Base-by-base conservation (phyloP, 2,329 filamentous ascomycete genomes). In the Ophiostoma sp. region DNA sequence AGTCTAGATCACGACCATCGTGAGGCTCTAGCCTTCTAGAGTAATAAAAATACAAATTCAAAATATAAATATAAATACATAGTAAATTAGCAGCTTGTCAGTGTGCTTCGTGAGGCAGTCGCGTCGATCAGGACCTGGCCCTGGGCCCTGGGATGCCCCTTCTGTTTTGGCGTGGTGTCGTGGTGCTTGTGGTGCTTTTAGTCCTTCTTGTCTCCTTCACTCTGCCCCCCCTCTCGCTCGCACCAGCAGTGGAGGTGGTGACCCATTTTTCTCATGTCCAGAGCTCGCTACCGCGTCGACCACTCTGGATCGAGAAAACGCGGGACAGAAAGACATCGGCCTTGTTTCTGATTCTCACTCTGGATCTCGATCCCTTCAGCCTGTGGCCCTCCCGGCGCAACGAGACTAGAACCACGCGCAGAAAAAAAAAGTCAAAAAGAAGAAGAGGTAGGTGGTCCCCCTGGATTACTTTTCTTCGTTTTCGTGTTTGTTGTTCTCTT, bases 281-380 rank as follows among this genome's bases (percentile, higher is more conserved):
- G 33, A 68, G 64, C 19, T 52, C 31, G 66, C 48, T 50, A 48
- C 45, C 12, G 28, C 19, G 25, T 28, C 42, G 45, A n/a, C 42
- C 33, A 39, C 59, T 59, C 25, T 45, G 31, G 5, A 57, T 33
- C 25, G 63, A 69, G 64, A 55, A 64, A 28, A 55, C 59, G 59
- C 33, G 48, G 61, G 63, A 66, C 71, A 55, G 31, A 31, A 15
- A 52, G 22, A 69, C 39, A 61, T 52, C 48, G 31, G 17, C 22
- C 45, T 50, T 39, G 48, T 50, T 66, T 33, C 68, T 73, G 66
- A 70, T 73, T 64, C 57, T 55, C 48, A n/a, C 55, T 22, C 57
- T 36, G 42, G 66, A 73, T 73, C 72, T 73, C 72, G 66, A 73
- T 73, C 72, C 45, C 42, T 22, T 6, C 33, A 42, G 11, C 12